These are phyloP conservation scores for Sarocladium brachiariae DNA, from an alignment of 2,329 filamentous ascomycete genomes.

Conservation along the genomic window DNA sequence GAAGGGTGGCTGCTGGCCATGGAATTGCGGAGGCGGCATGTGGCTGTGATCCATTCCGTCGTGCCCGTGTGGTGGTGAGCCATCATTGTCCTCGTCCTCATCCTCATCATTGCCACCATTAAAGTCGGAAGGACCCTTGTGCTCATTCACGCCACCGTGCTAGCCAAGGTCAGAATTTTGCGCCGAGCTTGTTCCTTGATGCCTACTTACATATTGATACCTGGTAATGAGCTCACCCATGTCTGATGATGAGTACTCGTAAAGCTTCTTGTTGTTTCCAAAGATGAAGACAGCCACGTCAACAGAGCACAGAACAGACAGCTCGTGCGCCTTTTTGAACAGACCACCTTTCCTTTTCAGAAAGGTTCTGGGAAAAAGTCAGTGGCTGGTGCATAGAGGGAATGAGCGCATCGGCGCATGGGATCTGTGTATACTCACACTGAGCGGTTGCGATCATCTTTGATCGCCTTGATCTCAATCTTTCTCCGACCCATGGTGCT, in stretches of 20 bases:
- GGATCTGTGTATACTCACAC: slow-evolving; percentile 60
- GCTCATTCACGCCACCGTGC: slow-evolving; percentile 91
- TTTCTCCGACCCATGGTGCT: slow-evolving; percentile 85
- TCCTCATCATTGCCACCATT: slow-evolving; percentile 83
- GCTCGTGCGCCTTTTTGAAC: slow-evolving; percentile 99
- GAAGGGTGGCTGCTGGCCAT: slow-evolving; percentile 40
- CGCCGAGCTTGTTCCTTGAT: slow-evolving; percentile 12
- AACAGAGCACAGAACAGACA: slow-evolving; percentile 95
- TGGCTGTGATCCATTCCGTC: slow-evolving; percentile 34
- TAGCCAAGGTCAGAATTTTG: slow-evolving; percentile 28
- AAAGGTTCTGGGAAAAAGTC: slow-evolving; percentile 66
- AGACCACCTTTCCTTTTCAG: slow-evolving; percentile 97
- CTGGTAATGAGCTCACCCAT: slow-evolving; percentile 84
- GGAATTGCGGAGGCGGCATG: slow-evolving; percentile 65
- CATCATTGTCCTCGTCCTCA: slow-evolving; percentile 64
- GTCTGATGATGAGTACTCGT: slow-evolving; percentile 92
- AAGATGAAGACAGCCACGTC: slow-evolving; percentile 99
- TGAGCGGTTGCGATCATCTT: slow-evolving; percentile 94
- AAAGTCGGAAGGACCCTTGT: slow-evolving; percentile 92
- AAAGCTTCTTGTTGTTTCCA: slow-evolving; percentile 97
- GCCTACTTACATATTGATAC: slow-evolving; percentile 76
- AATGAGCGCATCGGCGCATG: neutral
- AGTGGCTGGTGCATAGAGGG: slow-evolving; percentile 15
- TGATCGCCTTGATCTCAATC: slow-evolving; percentile 99
- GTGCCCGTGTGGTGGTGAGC: slow-evolving; percentile 54